Conservation (phyloP, 2,329 filamentous ascomycete species). For the Leptographium radiaticola region DNA sequence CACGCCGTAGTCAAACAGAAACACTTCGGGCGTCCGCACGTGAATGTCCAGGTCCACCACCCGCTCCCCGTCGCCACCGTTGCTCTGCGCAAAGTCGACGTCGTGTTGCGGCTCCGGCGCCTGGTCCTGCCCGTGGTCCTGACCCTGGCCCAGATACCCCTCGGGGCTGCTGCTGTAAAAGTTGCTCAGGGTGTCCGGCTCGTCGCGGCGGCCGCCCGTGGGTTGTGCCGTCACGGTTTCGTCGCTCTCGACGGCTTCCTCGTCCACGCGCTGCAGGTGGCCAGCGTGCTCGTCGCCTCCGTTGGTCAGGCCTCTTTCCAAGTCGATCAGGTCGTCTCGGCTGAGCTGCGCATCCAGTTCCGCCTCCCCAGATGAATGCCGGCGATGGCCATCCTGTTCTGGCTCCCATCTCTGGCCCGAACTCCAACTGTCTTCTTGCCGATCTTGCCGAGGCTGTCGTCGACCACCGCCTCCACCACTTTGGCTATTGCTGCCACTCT, state of each 20-base stretch:
- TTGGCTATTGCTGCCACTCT: slow-evolving; percentile 13
- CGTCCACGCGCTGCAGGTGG: slow-evolving; percentile 13
- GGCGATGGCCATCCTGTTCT: slow-evolving; percentile 38
- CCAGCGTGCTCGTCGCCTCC: slow-evolving; percentile 8
- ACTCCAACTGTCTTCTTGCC: slow-evolving; percentile 13
- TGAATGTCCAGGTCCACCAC: slow-evolving; percentile 66
- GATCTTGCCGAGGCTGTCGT: slow-evolving; percentile 11
- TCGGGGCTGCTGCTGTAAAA: background rate
- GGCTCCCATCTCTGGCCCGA: slow-evolving; percentile 16
- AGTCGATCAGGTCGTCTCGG: slow-evolving; percentile 42
- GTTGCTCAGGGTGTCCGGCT: no score
- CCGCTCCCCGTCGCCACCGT: slow-evolving; percentile 5
- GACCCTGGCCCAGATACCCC: background rate
- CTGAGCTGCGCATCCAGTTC: slow-evolving; percentile 47
- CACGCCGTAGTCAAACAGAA: slow-evolving; percentile 94
- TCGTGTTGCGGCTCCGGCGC: background rate
- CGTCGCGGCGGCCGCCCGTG: no score
- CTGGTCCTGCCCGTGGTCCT: background rate
- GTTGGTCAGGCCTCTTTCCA: slow-evolving; percentile 26
- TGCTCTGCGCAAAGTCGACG: background rate
- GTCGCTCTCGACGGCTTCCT: slow-evolving; percentile 20
- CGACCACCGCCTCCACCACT: background rate
- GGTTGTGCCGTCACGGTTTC: slow-evolving; percentile 17
- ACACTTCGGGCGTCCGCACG: slow-evolving; percentile 86
- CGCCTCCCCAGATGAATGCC: slow-evolving; percentile 65